These are phyloP conservation scores for Colletotrichum sp. DNA, from an alignment of 2,329 filamentous ascomycete genomes.

Conservation along the genomic window DNA sequence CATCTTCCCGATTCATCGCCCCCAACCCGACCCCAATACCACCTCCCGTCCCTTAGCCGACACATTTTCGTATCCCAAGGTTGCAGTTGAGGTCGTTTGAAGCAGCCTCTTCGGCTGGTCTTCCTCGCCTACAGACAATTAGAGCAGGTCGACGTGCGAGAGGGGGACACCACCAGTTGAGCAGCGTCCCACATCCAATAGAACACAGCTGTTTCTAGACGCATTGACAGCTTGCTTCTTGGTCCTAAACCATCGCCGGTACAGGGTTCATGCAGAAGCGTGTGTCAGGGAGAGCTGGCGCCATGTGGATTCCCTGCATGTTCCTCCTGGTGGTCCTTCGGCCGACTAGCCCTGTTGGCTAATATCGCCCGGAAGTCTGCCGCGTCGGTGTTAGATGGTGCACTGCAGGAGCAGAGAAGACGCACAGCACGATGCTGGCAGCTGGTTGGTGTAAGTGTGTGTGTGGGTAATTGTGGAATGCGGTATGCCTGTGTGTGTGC, in stretches of 20 bases:
- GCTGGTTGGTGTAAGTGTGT: background rate
- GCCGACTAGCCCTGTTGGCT: background rate
- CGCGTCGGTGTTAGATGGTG: background rate
- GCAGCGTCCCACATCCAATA: background rate
- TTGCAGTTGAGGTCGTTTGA: background rate
- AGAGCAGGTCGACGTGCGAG: background rate
- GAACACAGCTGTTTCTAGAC: background rate
- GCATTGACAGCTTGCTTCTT: conserved; percentile 1
- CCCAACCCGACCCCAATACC: background rate
- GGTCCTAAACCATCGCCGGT: background rate
- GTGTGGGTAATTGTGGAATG: background rate
- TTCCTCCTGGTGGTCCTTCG: background rate
- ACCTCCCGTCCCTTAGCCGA: background rate
- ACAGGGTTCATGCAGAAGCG: conserved; percentile 16
- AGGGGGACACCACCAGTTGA: background rate
- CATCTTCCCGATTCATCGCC: background rate
- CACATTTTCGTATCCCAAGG: background rate
- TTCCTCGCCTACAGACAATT: background rate
- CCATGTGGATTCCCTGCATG: background rate
- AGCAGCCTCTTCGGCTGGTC: background rate
- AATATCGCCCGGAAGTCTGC: background rate
- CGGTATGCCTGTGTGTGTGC: background rate
- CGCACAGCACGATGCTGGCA: background rate
- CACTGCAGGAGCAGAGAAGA: background rate
- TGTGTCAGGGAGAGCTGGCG: conserved; percentile 2